Base-by-base conservation (phyloP, 345 rosid genomes). In the Euphorbia pulcherrima region DNA sequence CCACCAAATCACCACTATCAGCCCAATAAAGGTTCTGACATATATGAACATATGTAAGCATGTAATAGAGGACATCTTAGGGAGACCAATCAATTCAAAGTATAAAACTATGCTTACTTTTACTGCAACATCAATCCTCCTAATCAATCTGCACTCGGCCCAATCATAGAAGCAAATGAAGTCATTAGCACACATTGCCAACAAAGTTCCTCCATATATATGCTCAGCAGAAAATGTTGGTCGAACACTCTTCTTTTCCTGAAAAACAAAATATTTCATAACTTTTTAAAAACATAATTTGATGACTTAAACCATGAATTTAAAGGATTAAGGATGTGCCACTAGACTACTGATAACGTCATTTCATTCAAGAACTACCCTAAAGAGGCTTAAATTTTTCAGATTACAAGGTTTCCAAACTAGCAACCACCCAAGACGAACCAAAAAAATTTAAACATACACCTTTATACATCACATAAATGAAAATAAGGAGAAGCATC, bases 131-230 rank as follows among this genome's bases (percentile, higher is more conserved):
- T 95, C 99, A 77, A 95, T 92, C 67, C 98, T 86, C 65, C 96
- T 86, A 80, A 95, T 95, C 80, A 95, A 80, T 85, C 98, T 86
- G 83, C 97, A 95, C 68, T 92, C 99, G 80, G 88, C 89, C 99
- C 99, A 95, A 83, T 95, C 99, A 77, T 92, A 92, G 74, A 95
- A 95, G 82, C 99, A 95, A 71, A 95, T 95, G 73, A 95, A 95
- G 75, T 92, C 99, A 80, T 80, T 95, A 60, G 97, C 86, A 84
- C 99, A 87, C 97, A 95, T 92, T 40, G 97, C 98, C 82, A 95
- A 78, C 71, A 95, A 78, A 73, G 88, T 86, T 55, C 99, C 99
- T 59, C 99, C 99, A 79, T 66, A 86, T 59, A 95, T 95, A 67
- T 61, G 96, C 79, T 95, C 99, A 44, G 97, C 90, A 12, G 90